Evolutionary conservation across 345 rosid genomes (phyloP), one percentile per base, ranked within the genome.

Genomic region (Acer saccharum): DNA sequence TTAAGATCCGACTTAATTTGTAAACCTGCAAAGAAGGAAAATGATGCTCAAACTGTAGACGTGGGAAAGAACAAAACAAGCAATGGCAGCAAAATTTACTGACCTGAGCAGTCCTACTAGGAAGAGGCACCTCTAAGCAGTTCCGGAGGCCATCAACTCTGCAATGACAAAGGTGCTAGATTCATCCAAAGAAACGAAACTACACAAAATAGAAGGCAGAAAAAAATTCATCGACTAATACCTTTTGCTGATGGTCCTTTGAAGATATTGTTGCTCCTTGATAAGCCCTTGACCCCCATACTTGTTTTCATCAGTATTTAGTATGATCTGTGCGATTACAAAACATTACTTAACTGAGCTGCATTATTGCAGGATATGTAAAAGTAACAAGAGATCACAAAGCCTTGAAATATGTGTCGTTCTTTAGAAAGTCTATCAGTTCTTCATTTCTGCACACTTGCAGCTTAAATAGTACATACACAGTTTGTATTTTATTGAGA

Each of bases 41-140:
- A 3, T 18, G 25, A 46, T 62, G 62, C 35, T 44, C 35, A 64
- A 52, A 69, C 52, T 9, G 7, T 35, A 35, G 43, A 64, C 23
- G 66, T n/a, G 50, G 16, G 48, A 55, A 63, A 39, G 6, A 23
- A n/a, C 41, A 50, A 58, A 44, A 60, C 65, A 46, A 17, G 46
- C 10, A 65, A 68, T 25, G 46, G 65, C 35, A 41, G 77, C 62
- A 71, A 64, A 77, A 79, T 75, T 75, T 79, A 77, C 89, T 64
- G 74, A 92, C 99, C 90, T 94, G 99, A 39, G 97, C 98, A 80
- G 94, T 92, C 84, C 98, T 89, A 87, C 91, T 84, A 54, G 98
- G 98, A 71, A 96, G 81, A 84, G 83, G 86, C 75, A 92, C 88
- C 81, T 91, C 93, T 79, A 94, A 82, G 95, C 93, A 91, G 79